Percentiles rank a stretch among this genome's conserved stretches.
Conservation (phyloP, 2,329 filamentous ascomycete genomes). For the Trichophyton rubrum region DNA sequence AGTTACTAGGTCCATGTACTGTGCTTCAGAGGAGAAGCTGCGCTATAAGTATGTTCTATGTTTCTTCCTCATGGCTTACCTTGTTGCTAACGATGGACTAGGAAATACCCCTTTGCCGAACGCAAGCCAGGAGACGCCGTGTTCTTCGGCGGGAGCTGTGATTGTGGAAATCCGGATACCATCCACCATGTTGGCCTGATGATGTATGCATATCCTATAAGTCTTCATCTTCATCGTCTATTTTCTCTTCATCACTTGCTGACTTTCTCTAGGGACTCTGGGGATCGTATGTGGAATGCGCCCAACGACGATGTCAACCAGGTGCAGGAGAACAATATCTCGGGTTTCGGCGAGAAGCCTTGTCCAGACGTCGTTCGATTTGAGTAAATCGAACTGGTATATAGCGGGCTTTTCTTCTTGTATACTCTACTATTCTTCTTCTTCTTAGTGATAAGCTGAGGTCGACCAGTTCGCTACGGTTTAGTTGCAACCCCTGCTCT, state of each 20-base stretch:
- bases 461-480: too few species aligned
- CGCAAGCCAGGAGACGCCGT: slow-evolving; percentile 18
- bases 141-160: slow-evolving; percentile 15
- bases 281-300: slow-evolving; percentile 20
- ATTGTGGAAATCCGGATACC: slow-evolving; percentile 3
- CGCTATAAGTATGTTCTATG: slow-evolving; percentile 15
- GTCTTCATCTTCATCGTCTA: slow-evolving; percentile 8
- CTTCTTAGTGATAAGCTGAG: too few species aligned
- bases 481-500: too few species aligned
- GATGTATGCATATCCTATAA: slow-evolving; percentile 13
- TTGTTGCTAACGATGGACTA: neutral
- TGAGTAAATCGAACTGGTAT: neutral
- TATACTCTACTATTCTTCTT: neutral
- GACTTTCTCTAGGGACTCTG: slow-evolving; percentile 14
- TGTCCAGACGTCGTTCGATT: slow-evolving; percentile 18
- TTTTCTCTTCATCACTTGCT: neutral
- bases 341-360: slow-evolving; percentile 14
- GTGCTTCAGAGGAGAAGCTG: slow-evolving; percentile 14
- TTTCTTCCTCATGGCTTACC: neutral
- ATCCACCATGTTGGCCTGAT: slow-evolving; percentile 17
- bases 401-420: neutral
- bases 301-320: slow-evolving; percentile 18
- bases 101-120: slow-evolving; percentile 16
- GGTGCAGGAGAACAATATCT: slow-evolving; percentile 18
- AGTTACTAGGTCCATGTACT: slow-evolving; percentile 19